phyloP scores from a whole-genome alignment of 495 filamentous ascomycete genomes.

The Bacidia rubella region DNA sequence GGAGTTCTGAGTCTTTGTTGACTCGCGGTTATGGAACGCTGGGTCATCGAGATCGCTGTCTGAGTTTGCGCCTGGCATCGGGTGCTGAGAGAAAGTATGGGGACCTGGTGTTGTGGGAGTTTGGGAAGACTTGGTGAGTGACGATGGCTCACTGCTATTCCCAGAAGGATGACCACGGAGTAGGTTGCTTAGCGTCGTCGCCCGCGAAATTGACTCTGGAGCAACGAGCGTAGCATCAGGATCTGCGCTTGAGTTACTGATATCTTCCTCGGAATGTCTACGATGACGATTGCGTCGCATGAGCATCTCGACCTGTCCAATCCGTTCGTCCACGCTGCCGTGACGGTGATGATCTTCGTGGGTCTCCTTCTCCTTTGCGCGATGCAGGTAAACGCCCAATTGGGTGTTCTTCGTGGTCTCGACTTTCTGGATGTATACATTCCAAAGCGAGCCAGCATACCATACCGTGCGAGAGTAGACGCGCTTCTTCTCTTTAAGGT shows the following conservation, averaged over 20 bases:
- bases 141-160: slow-evolving; percentile 13
- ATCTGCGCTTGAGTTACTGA: slow-evolving; percentile 29
- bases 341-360: slow-evolving; percentile 24
- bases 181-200: slow-evolving; percentile 16
- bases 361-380: slow-evolving; percentile 42
- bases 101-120: slow-evolving; percentile 11
- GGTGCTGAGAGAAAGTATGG: slow-evolving; percentile 8
- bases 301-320: slow-evolving; percentile 36
- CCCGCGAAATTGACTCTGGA: slow-evolving; percentile 12
- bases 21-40: slow-evolving; percentile 8
- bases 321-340: slow-evolving; percentile 34
- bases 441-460: slow-evolving; percentile 47
- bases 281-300: slow-evolving; percentile 26
- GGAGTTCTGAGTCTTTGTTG: slow-evolving; percentile 12
- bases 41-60: slow-evolving; percentile 18
- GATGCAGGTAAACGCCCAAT: slow-evolving; percentile 46
- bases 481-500: slow-evolving; percentile 46
- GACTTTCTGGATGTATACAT: slow-evolving; percentile 50
- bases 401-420: slow-evolving; percentile 39
- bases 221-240: slow-evolving; percentile 20
- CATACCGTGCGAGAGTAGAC: slow-evolving; percentile 50
- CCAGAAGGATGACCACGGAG: slow-evolving; percentile 13
- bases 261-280: slow-evolving; percentile 26
- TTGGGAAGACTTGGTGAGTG: slow-evolving; percentile 17
- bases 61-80: slow-evolving; percentile 9